Evolutionary conservation across 331 rosid species (phyloP), one percentile per base, ranked within the genome.

Genomic region (Dryas integrifolia): DNA sequence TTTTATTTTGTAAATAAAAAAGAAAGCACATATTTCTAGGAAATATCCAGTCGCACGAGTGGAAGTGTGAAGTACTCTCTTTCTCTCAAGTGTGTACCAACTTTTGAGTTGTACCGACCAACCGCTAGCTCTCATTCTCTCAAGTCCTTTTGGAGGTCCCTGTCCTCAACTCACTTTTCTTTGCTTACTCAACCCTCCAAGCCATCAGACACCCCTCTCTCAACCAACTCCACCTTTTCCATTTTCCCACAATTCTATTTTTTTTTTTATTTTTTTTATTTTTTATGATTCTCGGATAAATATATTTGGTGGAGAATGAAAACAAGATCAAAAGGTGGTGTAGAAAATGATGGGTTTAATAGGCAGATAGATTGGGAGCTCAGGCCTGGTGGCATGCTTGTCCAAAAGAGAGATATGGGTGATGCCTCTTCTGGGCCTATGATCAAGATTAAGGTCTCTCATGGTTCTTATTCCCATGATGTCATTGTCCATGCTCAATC

Each of bases 311-410:
- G 56, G 72, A 70, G 82, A 40, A 86, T 82, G 90, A 88, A 71
- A 82, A 80, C 58, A 58, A 70, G 69, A 82, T 72, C 80, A 52
- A 86, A 86, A 84, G 46, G 56, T 49, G 45, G 47, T 18, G 76
- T 9, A 67, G 55, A 52, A 38, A 70, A 49, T 65, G 46, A 78
- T 72, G 77, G 57, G 60, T 30, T 65, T 57, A 76, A 60, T 53
- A 84, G 74, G 52, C 84, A 82, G 46, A 77, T 89, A 73, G 86
- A 80, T 68, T 91, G 97, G 92, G 97, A 89, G 84, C 80, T 89
- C 9, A 83, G 96, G 57, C 96, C 96, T 9, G 89, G 96, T 47
- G 90, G 97, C 9, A 84, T 91, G 96, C 86, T 91, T 71, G 97
- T 89, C 55, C 97, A 91, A 56, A 91, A 84, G 84, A 88, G 97